Percentiles rank a stretch among this genome's conserved stretches.
Conservation (phyloP, 257 asterid genomes). For the Jasminum sambac region DNA sequence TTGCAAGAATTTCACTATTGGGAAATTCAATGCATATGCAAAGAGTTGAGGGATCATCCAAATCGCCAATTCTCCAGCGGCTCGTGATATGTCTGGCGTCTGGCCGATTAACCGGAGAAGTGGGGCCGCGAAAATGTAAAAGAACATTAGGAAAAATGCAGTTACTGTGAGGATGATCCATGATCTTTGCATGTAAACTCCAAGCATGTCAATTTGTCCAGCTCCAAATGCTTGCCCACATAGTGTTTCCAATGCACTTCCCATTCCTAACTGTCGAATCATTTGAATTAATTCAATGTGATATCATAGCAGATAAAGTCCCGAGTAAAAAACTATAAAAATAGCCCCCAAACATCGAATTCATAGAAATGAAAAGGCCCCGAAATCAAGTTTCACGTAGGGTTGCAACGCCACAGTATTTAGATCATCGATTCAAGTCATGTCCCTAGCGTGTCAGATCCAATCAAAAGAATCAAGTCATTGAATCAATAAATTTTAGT, state of each 20-base stretch:
- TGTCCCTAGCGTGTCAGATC: no score
- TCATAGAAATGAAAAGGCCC: no score
- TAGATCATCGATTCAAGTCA: no score
- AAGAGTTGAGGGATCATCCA: conserved; percentile 71
- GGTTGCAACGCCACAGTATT: no score
- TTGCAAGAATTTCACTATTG: conserved; percentile 60
- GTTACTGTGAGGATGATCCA: conserved; percentile 47
- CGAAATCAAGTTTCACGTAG: no score
- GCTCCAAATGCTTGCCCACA: conserved; percentile 73
- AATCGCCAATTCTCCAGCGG: conserved; percentile 47
- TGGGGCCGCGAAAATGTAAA: conserved; percentile 45
- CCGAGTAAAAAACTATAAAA: no score
- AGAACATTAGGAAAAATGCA: conserved; percentile 35
- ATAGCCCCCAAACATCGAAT: no score
- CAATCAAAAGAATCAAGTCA: no score
- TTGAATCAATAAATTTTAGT: no score
- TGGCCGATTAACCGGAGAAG: conserved; percentile 45
- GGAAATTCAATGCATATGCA: conserved; percentile 60
- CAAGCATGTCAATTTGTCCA: conserved; percentile 52
- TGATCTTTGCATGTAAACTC: conserved; percentile 26
- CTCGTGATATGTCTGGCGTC: conserved; percentile 42
- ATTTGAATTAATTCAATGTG: no score
- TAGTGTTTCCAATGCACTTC: conserved; percentile 65
- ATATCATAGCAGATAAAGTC: background rate
- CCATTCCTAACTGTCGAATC: conserved; percentile 53